These are phyloP conservation scores for Castanopsis chinensis DNA, from an alignment of 306 rosid species.

Conservation along the genomic window DNA sequence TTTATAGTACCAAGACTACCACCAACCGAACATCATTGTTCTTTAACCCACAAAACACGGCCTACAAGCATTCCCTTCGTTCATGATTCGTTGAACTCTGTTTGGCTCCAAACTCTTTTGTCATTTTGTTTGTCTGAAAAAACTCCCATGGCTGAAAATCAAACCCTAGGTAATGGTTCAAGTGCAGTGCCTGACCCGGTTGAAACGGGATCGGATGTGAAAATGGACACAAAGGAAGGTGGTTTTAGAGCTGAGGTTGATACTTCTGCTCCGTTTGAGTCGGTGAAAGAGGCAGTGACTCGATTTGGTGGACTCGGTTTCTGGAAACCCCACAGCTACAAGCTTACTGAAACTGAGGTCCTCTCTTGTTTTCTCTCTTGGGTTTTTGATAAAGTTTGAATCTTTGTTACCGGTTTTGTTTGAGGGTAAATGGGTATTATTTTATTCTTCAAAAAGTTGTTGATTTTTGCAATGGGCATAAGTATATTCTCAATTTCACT, in stretches of 20 bases:
- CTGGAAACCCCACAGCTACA: conserved; percentile 47
- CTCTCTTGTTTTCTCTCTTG: conserved; percentile 8
- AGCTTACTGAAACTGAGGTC: conserved; percentile 34
- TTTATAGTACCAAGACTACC: neutral
- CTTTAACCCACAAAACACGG: neutral
- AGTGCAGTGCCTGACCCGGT: too few relatives aligned
- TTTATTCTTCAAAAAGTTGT: neutral
- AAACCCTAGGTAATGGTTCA: conserved; percentile 10
- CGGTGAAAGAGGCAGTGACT: conserved; percentile 55
- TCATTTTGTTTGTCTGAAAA: neutral
- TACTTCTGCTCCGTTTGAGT: conserved; percentile 59
- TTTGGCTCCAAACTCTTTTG: neutral
- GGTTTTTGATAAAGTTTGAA: neutral
- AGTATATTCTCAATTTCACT: neutral
- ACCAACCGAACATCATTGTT: neutral
- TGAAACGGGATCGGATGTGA: conserved; percentile 1
- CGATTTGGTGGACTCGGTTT: conserved; percentile 55
- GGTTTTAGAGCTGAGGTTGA: conserved; percentile 47
- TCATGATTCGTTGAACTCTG: neutral
- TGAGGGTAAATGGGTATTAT: neutral
- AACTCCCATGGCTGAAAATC: neutral
- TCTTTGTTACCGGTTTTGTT: neutral
- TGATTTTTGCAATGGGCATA: neutral
- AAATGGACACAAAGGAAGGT: conserved; percentile 12
- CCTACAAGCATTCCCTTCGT: neutral